phyloP scores from a whole-genome alignment of 1,284 basidiomycete species.

The Rugosomyces carneus region DNA sequence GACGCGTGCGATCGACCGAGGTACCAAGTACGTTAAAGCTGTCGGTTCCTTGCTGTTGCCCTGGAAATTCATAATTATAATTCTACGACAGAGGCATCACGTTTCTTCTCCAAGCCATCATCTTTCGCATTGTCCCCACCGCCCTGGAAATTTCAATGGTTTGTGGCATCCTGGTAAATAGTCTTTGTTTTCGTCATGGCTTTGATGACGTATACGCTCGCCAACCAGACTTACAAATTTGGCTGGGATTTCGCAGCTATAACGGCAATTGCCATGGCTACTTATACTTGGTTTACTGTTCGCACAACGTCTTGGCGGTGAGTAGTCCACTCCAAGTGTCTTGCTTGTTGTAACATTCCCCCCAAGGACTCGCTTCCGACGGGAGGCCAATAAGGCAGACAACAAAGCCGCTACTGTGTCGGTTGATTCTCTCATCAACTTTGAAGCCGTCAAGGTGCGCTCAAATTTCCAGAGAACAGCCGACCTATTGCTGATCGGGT shows the following conservation, averaged over 20 bases:
- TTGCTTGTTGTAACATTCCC: not conserved
- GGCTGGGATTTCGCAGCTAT: slow-evolving; percentile 96
- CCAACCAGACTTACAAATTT: slow-evolving; percentile 93
- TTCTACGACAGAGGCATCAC: slow-evolving; percentile 80
- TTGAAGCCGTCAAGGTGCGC: slow-evolving; percentile 92
- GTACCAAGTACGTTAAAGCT: slow-evolving; percentile 82
- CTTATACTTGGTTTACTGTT: slow-evolving; percentile 97
- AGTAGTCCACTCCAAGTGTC: slow-evolving; percentile 15
- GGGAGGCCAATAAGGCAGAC: slow-evolving; percentile 93
- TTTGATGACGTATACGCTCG: slow-evolving; percentile 3
- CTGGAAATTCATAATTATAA: not conserved
- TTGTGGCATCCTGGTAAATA: slow-evolving; percentile 86
- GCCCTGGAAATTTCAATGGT: slow-evolving; percentile 96
- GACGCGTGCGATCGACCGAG: slow-evolving; percentile 93
- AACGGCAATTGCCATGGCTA: slow-evolving; percentile 79
- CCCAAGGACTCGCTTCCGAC: slow-evolving; percentile 83
- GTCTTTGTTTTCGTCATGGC: not conserved
- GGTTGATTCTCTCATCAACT: slow-evolving; percentile 96
- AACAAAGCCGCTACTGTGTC: slow-evolving; percentile 93
- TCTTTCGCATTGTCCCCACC: slow-evolving; percentile 95
- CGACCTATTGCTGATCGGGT: slow-evolving; percentile 6
- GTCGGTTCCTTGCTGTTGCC: not conserved
- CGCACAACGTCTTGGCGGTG: slow-evolving; percentile 93
- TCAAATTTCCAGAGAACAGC: slow-evolving; percentile 8
- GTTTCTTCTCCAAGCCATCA: slow-evolving; percentile 88